These are phyloP conservation scores for Paramecium tetraurelia DNA, from an alignment of 73 alveolate species.

Conservation along the genomic window DNA sequence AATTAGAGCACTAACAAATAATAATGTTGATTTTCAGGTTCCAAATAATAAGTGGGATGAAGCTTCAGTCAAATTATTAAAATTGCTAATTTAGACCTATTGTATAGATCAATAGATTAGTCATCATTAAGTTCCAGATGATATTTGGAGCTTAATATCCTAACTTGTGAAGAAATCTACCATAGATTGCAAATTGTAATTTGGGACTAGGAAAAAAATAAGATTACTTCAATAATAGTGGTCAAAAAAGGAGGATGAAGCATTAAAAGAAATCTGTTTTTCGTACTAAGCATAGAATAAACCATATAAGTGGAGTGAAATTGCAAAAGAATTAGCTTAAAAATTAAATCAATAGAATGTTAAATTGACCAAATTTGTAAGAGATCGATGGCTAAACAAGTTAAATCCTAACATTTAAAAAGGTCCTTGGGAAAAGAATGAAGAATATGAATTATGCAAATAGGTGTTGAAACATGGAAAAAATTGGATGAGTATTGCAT, in stretches of 20 bases:
- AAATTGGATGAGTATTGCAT: not conserved
- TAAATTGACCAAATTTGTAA: not conserved
- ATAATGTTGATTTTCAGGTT: not conserved
- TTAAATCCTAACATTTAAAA: not conserved
- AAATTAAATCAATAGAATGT: not conserved
- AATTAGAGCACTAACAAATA: not conserved
- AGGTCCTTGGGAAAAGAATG: constrained; percentile 25
- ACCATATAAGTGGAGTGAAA: not conserved
- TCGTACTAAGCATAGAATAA: not conserved
- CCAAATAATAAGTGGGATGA: not conserved
- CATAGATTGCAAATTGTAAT: not conserved
- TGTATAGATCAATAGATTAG: not conserved
- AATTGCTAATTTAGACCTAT: not conserved
- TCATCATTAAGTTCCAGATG: not conserved
- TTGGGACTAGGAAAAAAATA: not conserved
- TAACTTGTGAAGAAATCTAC: not conserved
- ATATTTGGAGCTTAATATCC: not conserved
- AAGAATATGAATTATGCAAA: not conserved
- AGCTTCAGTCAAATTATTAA: not conserved
- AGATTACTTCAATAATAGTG: not conserved
- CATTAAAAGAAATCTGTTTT: not conserved
- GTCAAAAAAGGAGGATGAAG: not conserved
- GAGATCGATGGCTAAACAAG: not conserved
- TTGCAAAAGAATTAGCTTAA: constrained; percentile 5
- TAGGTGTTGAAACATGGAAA: not conserved